These are phyloP conservation scores for Botryosphaeria dothidea DNA, from an alignment of 2,329 filamentous ascomycete genomes.

Conservation along the genomic window DNA sequence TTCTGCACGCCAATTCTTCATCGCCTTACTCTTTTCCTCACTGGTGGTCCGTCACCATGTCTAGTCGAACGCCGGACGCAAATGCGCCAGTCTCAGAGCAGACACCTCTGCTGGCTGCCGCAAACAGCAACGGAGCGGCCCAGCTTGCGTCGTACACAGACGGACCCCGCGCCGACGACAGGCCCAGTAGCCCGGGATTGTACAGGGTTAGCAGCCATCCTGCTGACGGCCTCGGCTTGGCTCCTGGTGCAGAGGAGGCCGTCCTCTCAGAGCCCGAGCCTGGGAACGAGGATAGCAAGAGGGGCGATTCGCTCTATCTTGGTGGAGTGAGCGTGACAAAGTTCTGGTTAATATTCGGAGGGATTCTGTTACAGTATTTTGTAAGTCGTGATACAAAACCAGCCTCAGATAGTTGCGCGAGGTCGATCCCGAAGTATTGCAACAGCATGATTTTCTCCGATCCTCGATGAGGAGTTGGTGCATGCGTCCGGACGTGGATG, in stretches of 20 bases:
- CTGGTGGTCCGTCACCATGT: not conserved
- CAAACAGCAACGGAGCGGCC: not conserved
- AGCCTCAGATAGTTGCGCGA: not conserved
- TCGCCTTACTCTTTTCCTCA: not conserved
- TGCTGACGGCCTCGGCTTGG: conserved; percentile 27
- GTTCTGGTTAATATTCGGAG: conserved; percentile 40
- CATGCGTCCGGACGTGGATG: too few relatives aligned
- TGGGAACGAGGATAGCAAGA: conserved; percentile 27
- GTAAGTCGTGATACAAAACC: conserved; percentile 27
- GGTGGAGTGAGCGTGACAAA: conserved; percentile 33
- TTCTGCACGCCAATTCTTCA: not conserved
- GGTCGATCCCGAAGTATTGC: not conserved
- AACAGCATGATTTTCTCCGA: not conserved
- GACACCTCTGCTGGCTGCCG: conserved; percentile 2
- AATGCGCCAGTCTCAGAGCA: conserved; percentile 2
- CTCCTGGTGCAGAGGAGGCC: conserved; percentile 26
- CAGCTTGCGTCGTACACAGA: not conserved
- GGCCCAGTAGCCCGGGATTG: not conserved
- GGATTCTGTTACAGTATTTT: conserved; percentile 39
- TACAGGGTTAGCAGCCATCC: conserved; percentile 10
- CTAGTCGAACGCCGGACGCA: not conserved
- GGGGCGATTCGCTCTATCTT: conserved; percentile 26
- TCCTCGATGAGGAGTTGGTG: too few relatives aligned
- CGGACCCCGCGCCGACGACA: not conserved
- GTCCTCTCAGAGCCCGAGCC: not conserved